These are phyloP conservation scores for Quercus variabilis DNA, from an alignment of 306 rosid species.

Conservation along the genomic window DNA sequence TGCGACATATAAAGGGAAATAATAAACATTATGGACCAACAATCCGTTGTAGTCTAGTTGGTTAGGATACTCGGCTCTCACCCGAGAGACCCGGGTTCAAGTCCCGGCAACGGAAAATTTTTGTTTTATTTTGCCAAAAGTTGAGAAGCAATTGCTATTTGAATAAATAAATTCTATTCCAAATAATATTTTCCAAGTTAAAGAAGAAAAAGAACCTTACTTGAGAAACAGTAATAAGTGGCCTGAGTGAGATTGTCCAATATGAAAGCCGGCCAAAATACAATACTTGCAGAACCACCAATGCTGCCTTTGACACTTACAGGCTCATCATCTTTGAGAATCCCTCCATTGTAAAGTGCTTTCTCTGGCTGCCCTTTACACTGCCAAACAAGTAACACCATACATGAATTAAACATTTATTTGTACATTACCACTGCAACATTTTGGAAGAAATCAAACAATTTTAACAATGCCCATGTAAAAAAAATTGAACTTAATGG, in stretches of 20 bases:
- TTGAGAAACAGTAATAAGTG: slow-evolving; percentile 66
- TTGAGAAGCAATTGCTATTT: neutral
- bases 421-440: neutral
- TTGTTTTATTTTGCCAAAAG: too few relatives aligned
- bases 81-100: slow-evolving; percentile 86
- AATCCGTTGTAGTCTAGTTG: slow-evolving; percentile 78
- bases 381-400: slow-evolving; percentile 27
- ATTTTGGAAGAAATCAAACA: neutral
- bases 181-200: neutral
- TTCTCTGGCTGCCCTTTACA: slow-evolving; percentile 59
- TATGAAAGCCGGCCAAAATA: slow-evolving; percentile 38
- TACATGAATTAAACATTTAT: too few relatives aligned
- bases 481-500: neutral
- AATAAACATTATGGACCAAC: accelerated
- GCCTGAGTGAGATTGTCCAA: slow-evolving; percentile 49
- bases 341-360: slow-evolving; percentile 73
- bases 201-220: slow-evolving; percentile 30
- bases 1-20: accelerated
- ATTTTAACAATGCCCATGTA: neutral
- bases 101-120: slow-evolving; percentile 69
- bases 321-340: slow-evolving; percentile 25
- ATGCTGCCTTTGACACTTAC: neutral
- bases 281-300: slow-evolving; percentile 1
- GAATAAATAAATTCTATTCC: neutral
- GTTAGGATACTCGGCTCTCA: slow-evolving; percentile 85